Evolutionary conservation across 2,329 filamentous ascomycete species (phyloP), one percentile per base, ranked within the genome.

Genomic region (Parastagonospora avenae): DNA sequence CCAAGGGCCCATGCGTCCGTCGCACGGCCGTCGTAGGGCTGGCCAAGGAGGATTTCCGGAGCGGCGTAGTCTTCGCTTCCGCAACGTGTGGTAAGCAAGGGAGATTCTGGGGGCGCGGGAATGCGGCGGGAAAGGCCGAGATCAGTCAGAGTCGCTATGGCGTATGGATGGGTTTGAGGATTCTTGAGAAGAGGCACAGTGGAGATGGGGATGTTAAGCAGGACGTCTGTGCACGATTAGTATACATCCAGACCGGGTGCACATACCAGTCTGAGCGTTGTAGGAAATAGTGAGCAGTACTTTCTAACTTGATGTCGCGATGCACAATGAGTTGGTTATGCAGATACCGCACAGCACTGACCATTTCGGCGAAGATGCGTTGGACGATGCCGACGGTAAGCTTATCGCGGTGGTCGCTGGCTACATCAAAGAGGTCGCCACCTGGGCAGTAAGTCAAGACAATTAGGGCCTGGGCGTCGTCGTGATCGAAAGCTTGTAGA

Each of bases 1-100:
- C 94, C 94, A 1, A 97, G 81, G 0, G 93, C 95, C 94, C 94
- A 99, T 8, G 91, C 92, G 70, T 99, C 94, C 0, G 90, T 96
- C 1, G 88, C 85, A 32, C 91, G 90, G 29, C 94, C 94, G 70
- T 97, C 92, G 70, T 99, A 99, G 7, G 91, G 86, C 68, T 96
- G 91, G 19, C 93, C 93, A 80, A 99, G 91, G 46, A 99, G 88
- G 39, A 99, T 92, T 72, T 99, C 94, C 0, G 94, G 94, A 0
- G 94, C 93, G 1, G 93, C 93, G 70, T 99, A 99, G 75, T 99
- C 94, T 75, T 97, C 94, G 35, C 90, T 96, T 29, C 94, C 94
- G 72, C 94, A 99, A 8, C 94, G 85, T 1, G 93, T 97, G 54
- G 90, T 90, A n/a, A 99, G 82, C 54, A 93, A 88, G 60, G 95